A percentile compares a stretch with the other conserved stretches of the same genome.
Evolutionary conservation across 768 basidiomycete species (phyloP).

Genomic region (Podaxis carcinomalis): DNA sequence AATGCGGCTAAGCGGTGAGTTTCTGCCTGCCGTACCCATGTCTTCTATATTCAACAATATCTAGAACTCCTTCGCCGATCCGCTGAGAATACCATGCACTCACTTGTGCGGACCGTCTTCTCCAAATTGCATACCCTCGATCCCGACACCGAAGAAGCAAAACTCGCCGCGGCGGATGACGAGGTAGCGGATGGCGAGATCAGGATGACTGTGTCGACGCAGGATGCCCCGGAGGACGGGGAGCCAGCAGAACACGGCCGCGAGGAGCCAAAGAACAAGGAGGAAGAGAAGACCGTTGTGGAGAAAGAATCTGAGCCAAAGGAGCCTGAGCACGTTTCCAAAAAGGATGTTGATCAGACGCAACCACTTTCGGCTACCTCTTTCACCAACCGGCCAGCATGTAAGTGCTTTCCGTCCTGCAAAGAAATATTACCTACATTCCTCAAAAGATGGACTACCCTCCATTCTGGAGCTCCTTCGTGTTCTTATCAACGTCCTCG

Average conservation of each 20-base stretch:
- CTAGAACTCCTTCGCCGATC: constrained; percentile 83
- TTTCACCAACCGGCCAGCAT: constrained; percentile 33
- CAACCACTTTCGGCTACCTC: constrained; percentile 21
- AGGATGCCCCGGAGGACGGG: constrained; percentile 20
- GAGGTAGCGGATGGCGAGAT: constrained; percentile 49
- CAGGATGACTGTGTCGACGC: constrained; percentile 52
- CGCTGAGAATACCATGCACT: constrained; percentile 87
- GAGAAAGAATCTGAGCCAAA: neutral
- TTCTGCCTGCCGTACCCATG: neutral
- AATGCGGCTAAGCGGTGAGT: constrained; percentile 90
- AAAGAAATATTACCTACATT: neutral
- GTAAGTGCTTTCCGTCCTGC: constrained; percentile 26
- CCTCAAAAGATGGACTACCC: constrained; percentile 72
- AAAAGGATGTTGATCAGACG: constrained; percentile 15
- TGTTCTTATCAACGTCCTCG: constrained; percentile 91
- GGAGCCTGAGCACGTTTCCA: constrained; percentile 9
- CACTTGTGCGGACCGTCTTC: constrained; percentile 81
- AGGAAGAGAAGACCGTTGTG: neutral
- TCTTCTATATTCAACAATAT: constrained; percentile 8
- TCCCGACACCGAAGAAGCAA: constrained; percentile 64
- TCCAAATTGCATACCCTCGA: constrained; percentile 64
- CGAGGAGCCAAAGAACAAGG: neutral
- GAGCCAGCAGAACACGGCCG: constrained; percentile 17
- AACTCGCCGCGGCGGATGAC: constrained; percentile 51
- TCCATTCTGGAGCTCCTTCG: constrained; percentile 90